Conservation (phyloP, 139 green algal species). For the Chlorella sorokiniana region DNA sequence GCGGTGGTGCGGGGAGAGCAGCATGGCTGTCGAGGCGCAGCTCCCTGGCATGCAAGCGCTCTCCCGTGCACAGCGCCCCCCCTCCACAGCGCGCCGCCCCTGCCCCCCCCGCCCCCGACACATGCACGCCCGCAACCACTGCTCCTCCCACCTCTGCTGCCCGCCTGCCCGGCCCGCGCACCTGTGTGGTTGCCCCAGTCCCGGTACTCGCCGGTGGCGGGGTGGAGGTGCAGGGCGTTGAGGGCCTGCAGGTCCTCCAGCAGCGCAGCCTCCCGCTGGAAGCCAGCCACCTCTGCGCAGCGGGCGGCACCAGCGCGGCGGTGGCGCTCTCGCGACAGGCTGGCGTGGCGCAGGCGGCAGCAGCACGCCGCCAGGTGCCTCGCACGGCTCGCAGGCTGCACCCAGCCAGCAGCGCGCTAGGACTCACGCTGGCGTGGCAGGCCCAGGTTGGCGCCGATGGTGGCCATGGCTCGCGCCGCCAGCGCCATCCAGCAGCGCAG, state of each 20-base stretch:
- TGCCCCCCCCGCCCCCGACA: too few relatives aligned
- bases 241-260: constrained; percentile 64
- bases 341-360: not conserved
- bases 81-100: too few relatives aligned
- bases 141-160: not conserved
- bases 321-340: too few relatives aligned
- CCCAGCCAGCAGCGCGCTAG: not conserved
- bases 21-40: not conserved
- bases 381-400: not conserved
- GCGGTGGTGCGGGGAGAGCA: not conserved
- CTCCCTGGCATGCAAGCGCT: too few relatives aligned
- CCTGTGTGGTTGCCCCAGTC: constrained; percentile 95
- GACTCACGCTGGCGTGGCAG: constrained; percentile 26
- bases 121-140: not conserved
- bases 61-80: too few relatives aligned
- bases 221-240: constrained; percentile 76
- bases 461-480: constrained; percentile 58
- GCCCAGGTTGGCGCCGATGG: constrained; percentile 44
- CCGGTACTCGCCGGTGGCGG: constrained; percentile 53
- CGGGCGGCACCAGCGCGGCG: not conserved
- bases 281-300: constrained; percentile 20
- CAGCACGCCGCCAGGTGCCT: not conserved
- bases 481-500: constrained; percentile 93
- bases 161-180: constrained; percentile 56
- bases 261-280: constrained; percentile 23